Evolutionary conservation across 2,329 filamentous ascomycete species (phyloP), one percentile per base, ranked within the genome.

Genomic region (Thelonectria olida): DNA sequence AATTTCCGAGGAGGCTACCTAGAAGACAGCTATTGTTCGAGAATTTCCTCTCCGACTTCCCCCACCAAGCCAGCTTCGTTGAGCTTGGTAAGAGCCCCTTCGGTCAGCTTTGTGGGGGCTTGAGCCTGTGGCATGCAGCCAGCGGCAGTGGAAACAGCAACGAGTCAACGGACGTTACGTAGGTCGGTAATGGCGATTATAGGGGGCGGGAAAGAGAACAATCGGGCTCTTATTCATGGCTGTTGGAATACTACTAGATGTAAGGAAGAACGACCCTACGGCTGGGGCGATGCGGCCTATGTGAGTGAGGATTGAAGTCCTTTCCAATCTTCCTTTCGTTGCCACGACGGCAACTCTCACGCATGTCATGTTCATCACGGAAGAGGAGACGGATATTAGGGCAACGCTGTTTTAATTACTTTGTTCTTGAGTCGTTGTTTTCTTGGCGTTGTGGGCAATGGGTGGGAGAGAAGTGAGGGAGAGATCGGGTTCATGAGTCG

Each of bases 1-100:
- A 52, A 64, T 62, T 41, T 36, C 58, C 8, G 60, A 67, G 27
- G 66, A 71, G 15, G 50, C 53, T 25, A 7, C 20, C 15, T 62
- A 63, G 53, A 51, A 38, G 48, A 49, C 22, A 28, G 10, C 31
- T 28, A 23, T 41, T 41, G 25, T 27, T 17, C 25, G 34, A 27
- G 12, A 47, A 28, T 41, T 44, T 47, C 23, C 54, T 59, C 34
- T 62, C 63, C 59, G 50, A 58, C 53, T 53, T n/a, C 17, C 28
- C n/a, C 36, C 13, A n/a, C n/a, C 28, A 31, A 17, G 17, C 31
- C 31, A 10, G 31, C 7, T 15, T 10, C 9, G 31, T 15, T 15
- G 4, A 10, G 7, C 12, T 10, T 34, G 12, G 15, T 15, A 34
- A 10, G 31, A 13, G n/a, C 8, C 15, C 15, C 10, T 15, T 10